Percentiles rank a stretch among this genome's conserved stretches.
These are phyloP conservation scores for Mesembryanthemum crystallinum DNA, from an alignment of 148 eudicot species.

Conservation along the genomic window DNA sequence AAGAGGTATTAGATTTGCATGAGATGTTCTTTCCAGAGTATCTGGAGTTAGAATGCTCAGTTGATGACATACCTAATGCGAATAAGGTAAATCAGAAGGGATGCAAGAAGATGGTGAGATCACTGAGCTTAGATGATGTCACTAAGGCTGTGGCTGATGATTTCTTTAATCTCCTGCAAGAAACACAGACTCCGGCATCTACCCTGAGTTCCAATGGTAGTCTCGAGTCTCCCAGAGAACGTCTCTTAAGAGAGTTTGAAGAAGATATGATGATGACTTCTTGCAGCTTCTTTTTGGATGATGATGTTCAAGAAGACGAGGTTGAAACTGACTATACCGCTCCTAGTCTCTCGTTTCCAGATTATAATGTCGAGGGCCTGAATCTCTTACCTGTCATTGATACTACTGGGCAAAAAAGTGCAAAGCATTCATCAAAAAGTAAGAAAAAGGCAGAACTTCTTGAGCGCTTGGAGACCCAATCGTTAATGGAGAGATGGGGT, in stretches of 20 bases:
- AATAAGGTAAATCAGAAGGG: constrained; percentile 25
- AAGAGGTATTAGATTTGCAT: constrained; percentile 20
- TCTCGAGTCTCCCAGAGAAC: constrained; percentile 84
- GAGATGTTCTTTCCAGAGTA: constrained; percentile 31
- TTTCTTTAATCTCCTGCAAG: constrained; percentile 66
- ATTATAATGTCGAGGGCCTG: constrained; percentile 27
- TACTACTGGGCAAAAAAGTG: constrained; percentile 26
- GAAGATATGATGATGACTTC: constrained; percentile 62
- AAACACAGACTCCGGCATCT: constrained; percentile 48
- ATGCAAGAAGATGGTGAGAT: constrained; percentile 34
- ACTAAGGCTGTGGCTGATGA: constrained; percentile 64
- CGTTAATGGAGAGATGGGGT: constrained; percentile 89
- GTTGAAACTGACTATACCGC: constrained; percentile 32
- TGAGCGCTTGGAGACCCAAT: constrained; percentile 75
- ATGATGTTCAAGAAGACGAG: constrained; percentile 34
- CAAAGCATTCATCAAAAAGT: constrained; percentile 26
- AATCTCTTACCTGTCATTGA: constrained; percentile 24
- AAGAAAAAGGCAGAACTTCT: constrained; percentile 56
- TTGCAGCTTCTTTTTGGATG: constrained; percentile 56
- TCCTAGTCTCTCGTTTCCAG: constrained; percentile 37
- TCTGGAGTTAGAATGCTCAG: constrained; percentile 24
- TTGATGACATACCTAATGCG: constrained; percentile 17
- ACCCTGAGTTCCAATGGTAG: constrained; percentile 53
- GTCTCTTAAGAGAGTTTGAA: constrained; percentile 76
- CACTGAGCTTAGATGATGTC: constrained; percentile 65